These are phyloP conservation scores for Melanogaster broomeanus DNA, from an alignment of 768 basidiomycete species.

Conservation along the genomic window DNA sequence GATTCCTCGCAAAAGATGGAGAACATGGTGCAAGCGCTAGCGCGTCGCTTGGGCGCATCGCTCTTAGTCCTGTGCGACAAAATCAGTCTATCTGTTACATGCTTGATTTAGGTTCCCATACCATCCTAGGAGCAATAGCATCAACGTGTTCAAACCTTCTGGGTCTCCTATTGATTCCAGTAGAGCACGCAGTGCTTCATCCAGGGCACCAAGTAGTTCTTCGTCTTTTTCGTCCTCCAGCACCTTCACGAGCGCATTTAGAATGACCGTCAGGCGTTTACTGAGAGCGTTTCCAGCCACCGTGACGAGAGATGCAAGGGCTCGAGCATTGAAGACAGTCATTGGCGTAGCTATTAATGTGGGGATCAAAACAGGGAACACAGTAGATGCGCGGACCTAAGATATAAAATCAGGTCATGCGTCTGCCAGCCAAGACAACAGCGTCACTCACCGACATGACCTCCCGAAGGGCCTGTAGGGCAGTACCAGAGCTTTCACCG, in stretches of 20 bases:
- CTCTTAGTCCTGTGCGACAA: constrained; percentile 68
- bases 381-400: constrained; percentile 89
- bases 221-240: constrained; percentile 69
- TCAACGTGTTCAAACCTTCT: constrained; percentile 88
- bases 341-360: constrained; percentile 89
- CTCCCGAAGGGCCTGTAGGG: constrained; percentile 88
- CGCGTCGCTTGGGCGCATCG: constrained; percentile 67
- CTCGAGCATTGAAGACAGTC: constrained; percentile 93
- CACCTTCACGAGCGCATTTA: constrained; percentile 78
- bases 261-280: constrained; percentile 74
- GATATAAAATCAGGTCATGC: not conserved
- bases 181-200: constrained; percentile 74
- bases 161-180: constrained; percentile 78
- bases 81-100: not conserved
- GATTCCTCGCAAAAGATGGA: constrained; percentile 82
- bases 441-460: constrained; percentile 79
- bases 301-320: constrained; percentile 86
- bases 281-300: constrained; percentile 93
- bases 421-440: not conserved
- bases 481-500: constrained; percentile 93
- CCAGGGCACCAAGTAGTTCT: constrained; percentile 68
- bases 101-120: constrained; percentile 36
- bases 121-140: constrained; percentile 90
- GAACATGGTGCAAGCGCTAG: constrained; percentile 79
- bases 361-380: constrained; percentile 97